Evolutionary conservation across 129 eudicot genomes (phyloP), one percentile per base, ranked within the genome.

Genomic region (Calendula officinalis): DNA sequence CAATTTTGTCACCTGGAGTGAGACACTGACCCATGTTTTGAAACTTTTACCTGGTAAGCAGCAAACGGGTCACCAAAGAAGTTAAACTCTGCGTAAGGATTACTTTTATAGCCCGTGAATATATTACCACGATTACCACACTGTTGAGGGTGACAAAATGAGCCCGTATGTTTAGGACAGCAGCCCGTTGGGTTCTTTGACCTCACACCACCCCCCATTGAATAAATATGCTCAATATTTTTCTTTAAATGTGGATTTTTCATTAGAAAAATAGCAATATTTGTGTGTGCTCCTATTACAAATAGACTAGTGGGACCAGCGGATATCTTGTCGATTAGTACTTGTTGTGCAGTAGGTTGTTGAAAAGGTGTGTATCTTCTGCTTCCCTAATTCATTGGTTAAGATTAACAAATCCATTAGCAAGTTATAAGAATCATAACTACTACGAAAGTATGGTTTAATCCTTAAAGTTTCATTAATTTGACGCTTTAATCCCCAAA

Each of bases 21-120:
- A n/a, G n/a, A n/a, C n/a, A n/a, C n/a, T n/a, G n/a, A n/a, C n/a
- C n/a, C n/a, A n/a, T n/a, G n/a, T n/a, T n/a, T n/a, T n/a, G n/a
- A n/a, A n/a, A n/a, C n/a, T n/a, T n/a, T n/a, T 76, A 86, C 97
- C 89, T 90, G 92, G 74, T 86, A 90, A 67, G 92, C 97, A 56
- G 92, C 92, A 78, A 86, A 90, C 66, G 95, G 97, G 76, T 90
- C 97, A 56, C 69, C 81, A 73, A 79, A 90, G 43, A 90, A 42
- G 65, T 90, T 90, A 78, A 83, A 90, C 79, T 90, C 95, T 32
- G 95, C 97, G 64, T 81, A 86, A 68, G 97, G 97, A 76, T 90
- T 90, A 45, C 78, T 75, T 32, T 82, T 75, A 74, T 74, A 86
- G 72, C 66, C 84, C 7, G 92, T 81, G 67, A 68, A 82, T 35